Evolutionary conservation across 1,284 basidiomycete species (phyloP).

Genomic region (Marasmius fiardii): DNA sequence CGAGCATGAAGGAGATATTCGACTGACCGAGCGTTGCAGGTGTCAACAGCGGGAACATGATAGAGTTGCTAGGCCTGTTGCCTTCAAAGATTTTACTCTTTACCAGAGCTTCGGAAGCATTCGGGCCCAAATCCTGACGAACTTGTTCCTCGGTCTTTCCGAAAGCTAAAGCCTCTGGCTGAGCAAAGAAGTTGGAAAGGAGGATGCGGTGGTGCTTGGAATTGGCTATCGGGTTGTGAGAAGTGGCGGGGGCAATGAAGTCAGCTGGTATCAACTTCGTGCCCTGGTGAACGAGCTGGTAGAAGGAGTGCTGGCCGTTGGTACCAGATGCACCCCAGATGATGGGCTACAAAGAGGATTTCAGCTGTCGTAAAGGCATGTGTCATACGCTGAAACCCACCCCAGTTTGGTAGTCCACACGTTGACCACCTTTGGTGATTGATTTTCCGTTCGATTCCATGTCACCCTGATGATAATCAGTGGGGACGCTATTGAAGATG

Average conservation of each 20-base stretch:
- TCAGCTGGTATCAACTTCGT: conserved; percentile 93
- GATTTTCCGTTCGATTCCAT: conserved; percentile 99
- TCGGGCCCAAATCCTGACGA: conserved; percentile 73
- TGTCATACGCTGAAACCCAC: conserved; percentile 40
- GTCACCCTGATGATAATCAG: conserved; percentile 56
- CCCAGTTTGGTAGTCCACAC: conserved; percentile 95
- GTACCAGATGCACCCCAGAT: conserved; percentile 99
- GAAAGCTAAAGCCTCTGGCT: conserved; percentile 95
- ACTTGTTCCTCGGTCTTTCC: conserved; percentile 95
- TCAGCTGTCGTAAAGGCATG: background rate
- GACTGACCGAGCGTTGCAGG: conserved; percentile 78
- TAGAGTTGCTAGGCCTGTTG: conserved; percentile 95
- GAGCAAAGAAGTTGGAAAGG: conserved; percentile 97
- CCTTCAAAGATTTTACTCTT: conserved; percentile 99
- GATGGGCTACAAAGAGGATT: conserved; percentile 66
- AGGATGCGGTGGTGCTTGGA: conserved; percentile 97
- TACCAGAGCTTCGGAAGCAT: conserved; percentile 78
- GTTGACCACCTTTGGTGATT: conserved; percentile 89
- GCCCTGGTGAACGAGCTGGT: conserved; percentile 96
- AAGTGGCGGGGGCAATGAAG: conserved; percentile 93
- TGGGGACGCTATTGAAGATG: background rate
- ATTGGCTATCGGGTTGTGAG: conserved; percentile 84
- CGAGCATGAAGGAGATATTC: background rate
- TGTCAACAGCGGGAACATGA: conserved; percentile 91
- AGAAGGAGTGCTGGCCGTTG: conserved; percentile 99